Evolutionary conservation across 352 stramenopile species (phyloP).

Genomic region (Phytophthora vignae): DNA sequence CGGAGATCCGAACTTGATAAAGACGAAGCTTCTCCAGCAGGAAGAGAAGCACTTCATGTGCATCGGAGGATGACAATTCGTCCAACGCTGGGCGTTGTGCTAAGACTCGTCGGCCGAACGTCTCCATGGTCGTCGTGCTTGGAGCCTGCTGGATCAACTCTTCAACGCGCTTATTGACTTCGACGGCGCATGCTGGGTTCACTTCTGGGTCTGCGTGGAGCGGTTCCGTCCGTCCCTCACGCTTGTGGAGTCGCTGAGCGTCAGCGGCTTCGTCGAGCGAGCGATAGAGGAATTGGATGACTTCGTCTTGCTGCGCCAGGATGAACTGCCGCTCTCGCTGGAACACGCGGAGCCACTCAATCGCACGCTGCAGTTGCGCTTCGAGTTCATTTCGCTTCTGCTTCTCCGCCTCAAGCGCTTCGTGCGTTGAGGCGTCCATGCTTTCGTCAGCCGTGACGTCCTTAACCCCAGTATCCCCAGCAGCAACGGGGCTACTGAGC

Average conservation of each 20-base stretch:
- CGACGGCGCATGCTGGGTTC: background rate
- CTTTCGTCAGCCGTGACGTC: background rate
- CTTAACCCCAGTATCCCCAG: slow-evolving; percentile 12
- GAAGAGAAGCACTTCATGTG: slow-evolving; percentile 57
- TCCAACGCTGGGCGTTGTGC: slow-evolving; percentile 48
- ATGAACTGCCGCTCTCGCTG: slow-evolving; percentile 67
- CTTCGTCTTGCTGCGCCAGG: slow-evolving; percentile 68
- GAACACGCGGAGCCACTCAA: slow-evolving; percentile 60
- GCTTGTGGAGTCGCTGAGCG: slow-evolving; percentile 5
- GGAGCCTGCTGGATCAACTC: slow-evolving; percentile 28
- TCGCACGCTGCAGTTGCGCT: slow-evolving; percentile 37
- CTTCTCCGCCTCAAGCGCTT: slow-evolving; percentile 14
- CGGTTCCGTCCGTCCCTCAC: background rate
- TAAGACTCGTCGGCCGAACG: slow-evolving; percentile 40
- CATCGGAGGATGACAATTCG: slow-evolving; percentile 57
- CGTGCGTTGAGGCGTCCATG: background rate
- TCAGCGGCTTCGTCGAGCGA: slow-evolving; percentile 45
- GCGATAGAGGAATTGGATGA: slow-evolving; percentile 67
- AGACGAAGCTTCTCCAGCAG: slow-evolving; percentile 70
- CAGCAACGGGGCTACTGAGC: background rate
- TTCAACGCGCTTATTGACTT: slow-evolving; percentile 24
- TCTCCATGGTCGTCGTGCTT: slow-evolving; percentile 48
- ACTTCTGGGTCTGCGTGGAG: background rate
- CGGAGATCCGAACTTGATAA: slow-evolving; percentile 64
- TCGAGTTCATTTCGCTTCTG: slow-evolving; percentile 37